phyloP scores from a whole-genome alignment of 257 asterid species.

The Fraxinus excelsior region DNA sequence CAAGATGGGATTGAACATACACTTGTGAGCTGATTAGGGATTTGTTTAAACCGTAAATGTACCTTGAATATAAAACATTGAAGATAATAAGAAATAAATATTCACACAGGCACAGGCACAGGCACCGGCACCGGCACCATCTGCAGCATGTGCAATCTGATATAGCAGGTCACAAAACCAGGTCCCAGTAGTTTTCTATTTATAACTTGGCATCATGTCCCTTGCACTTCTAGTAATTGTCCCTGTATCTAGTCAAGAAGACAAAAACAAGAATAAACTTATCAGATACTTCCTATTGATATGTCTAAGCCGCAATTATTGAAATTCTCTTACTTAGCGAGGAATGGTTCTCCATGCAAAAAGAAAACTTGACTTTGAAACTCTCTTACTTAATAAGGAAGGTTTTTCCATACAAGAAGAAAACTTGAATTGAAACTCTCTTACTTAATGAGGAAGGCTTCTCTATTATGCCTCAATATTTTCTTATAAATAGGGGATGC shows the following conservation, averaged over 20 bases:
- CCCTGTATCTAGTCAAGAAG: not conserved
- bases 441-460: too few relatives aligned
- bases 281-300: not conserved
- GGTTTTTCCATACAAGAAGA: too few relatives aligned
- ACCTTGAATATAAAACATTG: not conserved
- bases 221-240: slow-evolving; percentile 13
- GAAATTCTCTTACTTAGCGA: too few relatives aligned
- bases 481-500: too few relatives aligned
- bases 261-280: too few relatives aligned
- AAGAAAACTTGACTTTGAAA: too few relatives aligned
- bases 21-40: not conserved
- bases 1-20: not conserved
- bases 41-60: not conserved
- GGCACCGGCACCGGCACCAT: slow-evolving; percentile 1
- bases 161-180: slow-evolving; percentile 32
- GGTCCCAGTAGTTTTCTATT: slow-evolving; percentile 19
- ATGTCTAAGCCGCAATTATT: too few relatives aligned
- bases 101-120: not conserved
- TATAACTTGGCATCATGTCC: slow-evolving; percentile 37
- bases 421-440: too few relatives aligned
- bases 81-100: not conserved
- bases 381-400: too few relatives aligned
- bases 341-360: too few relatives aligned
- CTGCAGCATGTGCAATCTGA: slow-evolving; percentile 41
- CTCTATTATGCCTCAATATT: too few relatives aligned